These are phyloP conservation scores for Stipa capillata DNA, from an alignment of 176 grass and related monocot genomes.

Conservation along the genomic window DNA sequence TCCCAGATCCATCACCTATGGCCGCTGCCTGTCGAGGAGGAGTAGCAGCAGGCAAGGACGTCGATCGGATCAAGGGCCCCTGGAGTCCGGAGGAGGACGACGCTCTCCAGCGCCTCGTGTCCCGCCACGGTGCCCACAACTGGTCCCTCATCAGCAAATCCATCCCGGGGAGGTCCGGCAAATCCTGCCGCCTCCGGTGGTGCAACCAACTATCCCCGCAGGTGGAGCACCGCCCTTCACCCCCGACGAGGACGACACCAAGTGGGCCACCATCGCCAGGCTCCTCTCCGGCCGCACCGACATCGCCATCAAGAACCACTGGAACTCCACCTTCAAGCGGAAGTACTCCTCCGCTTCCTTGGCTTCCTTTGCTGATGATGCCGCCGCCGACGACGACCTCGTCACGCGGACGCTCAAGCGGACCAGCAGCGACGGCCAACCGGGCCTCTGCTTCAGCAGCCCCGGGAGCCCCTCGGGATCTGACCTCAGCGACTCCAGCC, in stretches of 20 bases:
- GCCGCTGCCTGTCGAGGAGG: background rate
- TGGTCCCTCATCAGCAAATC: constrained; percentile 83
- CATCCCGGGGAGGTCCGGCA: constrained; percentile 60
- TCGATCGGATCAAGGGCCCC: constrained; percentile 78
- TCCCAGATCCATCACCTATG: too few relatives aligned
- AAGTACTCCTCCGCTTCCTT: constrained; percentile 27
- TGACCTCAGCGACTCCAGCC: constrained; percentile 57
- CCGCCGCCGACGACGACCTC: background rate
- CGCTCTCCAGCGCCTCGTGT: constrained; percentile 56
- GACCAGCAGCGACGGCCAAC: too few relatives aligned
- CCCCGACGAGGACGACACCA: constrained; percentile 61
- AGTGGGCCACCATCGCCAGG: constrained; percentile 81
- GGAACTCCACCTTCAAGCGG: constrained; percentile 84
- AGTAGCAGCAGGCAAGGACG: constrained; percentile 14
- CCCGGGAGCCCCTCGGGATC: constrained; percentile 52
- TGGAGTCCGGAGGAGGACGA: too few relatives aligned
- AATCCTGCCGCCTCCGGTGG: constrained; percentile 77
- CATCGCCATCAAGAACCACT: constrained; percentile 95
- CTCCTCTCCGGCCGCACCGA: constrained; percentile 68
- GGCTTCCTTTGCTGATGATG: background rate
- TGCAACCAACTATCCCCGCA: constrained; percentile 84
- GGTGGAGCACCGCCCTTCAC: constrained; percentile 87
- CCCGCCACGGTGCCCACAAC: constrained; percentile 54
- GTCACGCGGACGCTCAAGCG: constrained; percentile 43
- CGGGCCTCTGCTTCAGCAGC: constrained; percentile 37